Conservation (phyloP, 2,329 filamentous ascomycete species). For the Penicillium sp. region DNA sequence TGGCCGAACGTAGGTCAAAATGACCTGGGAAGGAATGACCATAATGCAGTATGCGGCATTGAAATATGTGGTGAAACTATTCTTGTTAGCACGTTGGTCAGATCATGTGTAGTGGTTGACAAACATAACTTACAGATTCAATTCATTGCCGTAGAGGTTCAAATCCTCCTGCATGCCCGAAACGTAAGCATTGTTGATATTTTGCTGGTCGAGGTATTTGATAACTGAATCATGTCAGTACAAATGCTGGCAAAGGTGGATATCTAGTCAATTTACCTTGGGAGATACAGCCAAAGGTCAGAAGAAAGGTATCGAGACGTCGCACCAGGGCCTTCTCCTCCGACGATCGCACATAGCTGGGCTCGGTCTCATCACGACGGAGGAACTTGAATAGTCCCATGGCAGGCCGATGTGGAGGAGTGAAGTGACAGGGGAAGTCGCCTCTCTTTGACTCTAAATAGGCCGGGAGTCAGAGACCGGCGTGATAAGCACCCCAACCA, state of each 20-base stretch:
- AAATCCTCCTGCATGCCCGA: constrained; percentile 33
- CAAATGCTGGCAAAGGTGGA: neutral
- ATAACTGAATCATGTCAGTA: constrained; percentile 20
- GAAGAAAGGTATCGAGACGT: constrained; percentile 43
- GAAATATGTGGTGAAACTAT: constrained; percentile 45
- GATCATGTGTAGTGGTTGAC: neutral
- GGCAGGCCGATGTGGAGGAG: neutral
- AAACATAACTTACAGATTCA: constrained; percentile 24
- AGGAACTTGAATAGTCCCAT: constrained; percentile 22
- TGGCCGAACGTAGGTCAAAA: constrained; percentile 42
- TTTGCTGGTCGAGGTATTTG: constrained; percentile 31
- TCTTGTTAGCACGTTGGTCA: neutral
- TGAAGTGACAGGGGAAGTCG: neutral
- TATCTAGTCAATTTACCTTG: constrained; percentile 33
- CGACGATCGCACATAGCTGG: constrained; percentile 21
- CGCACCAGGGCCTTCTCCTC: constrained; percentile 44
- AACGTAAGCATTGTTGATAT: constrained; percentile 34
- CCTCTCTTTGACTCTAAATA: neutral
- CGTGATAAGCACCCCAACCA: constrained; percentile 13
- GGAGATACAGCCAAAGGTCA: constrained; percentile 47
- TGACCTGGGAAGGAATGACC: constrained; percentile 46
- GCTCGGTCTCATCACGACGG: constrained; percentile 12
- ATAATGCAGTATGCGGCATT: constrained; percentile 47
- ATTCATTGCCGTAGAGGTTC: constrained; percentile 25
- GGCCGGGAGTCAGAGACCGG: constrained; percentile 1